These are phyloP conservation scores for Aspergillus sp. DNA, from an alignment of 2,329 filamentous ascomycete genomes.

Conservation along the genomic window DNA sequence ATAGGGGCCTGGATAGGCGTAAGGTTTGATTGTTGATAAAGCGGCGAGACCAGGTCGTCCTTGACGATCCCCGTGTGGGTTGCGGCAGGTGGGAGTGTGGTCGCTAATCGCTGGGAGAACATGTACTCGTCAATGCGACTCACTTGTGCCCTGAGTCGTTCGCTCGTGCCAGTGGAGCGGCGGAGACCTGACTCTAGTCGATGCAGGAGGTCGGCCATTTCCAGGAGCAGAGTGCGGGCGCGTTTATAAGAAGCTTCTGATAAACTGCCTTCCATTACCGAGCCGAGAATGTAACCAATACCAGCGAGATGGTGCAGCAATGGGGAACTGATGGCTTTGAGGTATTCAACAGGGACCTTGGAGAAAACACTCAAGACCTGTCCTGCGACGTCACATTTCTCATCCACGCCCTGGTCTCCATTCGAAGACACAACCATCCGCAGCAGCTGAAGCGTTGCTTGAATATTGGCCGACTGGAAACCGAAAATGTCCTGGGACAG, in stretches of 20 bases:
- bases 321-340: constrained; percentile 4
- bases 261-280: constrained; percentile 1
- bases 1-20: not conserved
- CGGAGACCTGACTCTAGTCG: constrained; percentile 1
- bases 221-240: not conserved
- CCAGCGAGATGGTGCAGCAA: constrained; percentile 1
- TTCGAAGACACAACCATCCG: constrained; percentile 4
- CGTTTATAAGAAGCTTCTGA: not conserved
- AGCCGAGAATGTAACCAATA: constrained; percentile 4
- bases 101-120: not conserved
- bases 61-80: not conserved
- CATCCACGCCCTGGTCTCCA: not conserved
- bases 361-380: constrained; percentile 5
- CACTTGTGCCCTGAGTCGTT: not conserved
- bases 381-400: not conserved
- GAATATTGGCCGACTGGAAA: constrained; percentile 4
- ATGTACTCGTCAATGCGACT: constrained; percentile 4
- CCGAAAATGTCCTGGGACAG: constrained; percentile 3
- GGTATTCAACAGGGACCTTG: constrained; percentile 1
- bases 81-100: not conserved
- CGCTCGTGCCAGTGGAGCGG: constrained; percentile 3
- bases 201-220: constrained; percentile 6
- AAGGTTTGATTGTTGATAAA: not conserved
- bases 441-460: constrained; percentile 5
- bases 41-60: not conserved